These are phyloP conservation scores for Symbiodinium natans DNA, from an alignment of 73 alveolate species.

Conservation along the genomic window DNA sequence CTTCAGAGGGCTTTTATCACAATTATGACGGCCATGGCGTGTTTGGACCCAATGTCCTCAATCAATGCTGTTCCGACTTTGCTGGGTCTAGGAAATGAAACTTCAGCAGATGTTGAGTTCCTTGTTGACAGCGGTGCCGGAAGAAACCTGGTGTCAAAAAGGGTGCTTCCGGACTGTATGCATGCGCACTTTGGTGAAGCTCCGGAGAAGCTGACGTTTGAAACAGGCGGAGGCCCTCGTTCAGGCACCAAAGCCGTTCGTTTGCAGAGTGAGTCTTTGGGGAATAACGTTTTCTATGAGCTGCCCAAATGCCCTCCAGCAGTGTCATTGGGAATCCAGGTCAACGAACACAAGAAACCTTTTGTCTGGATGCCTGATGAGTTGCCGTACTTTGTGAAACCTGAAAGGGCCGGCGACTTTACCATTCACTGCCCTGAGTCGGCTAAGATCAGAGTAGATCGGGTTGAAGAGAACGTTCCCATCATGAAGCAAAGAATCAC, in stretches of 20 bases:
- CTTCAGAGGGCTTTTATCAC: neutral
- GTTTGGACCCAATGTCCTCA: neutral
- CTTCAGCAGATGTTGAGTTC: neutral
- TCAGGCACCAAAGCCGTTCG: neutral
- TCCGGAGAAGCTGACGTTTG: neutral
- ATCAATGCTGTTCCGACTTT: neutral
- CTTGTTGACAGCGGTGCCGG: constrained; percentile 44
- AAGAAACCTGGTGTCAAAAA: neutral
- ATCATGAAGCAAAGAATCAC: neutral
- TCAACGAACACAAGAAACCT: constrained; percentile 18
- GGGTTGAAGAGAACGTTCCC: constrained; percentile 4
- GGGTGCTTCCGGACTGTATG: neutral
- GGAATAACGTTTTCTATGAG: neutral
- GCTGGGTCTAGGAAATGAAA: neutral
- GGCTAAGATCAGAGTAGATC: neutral
- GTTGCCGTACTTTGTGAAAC: neutral
- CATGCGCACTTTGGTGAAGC: neutral
- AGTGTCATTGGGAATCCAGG: neutral
- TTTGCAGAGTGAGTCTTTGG: neutral
- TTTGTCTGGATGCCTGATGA: constrained; percentile 11
- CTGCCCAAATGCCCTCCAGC: constrained; percentile 21
- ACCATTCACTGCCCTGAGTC: constrained; percentile 4
- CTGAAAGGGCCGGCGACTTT: neutral
- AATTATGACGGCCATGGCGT: neutral
- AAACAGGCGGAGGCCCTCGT: constrained; percentile 22